Evolutionary conservation across 345 rosid species (phyloP), one percentile per base, ranked within the genome.

Genomic region (Limnanthes douglasii): DNA sequence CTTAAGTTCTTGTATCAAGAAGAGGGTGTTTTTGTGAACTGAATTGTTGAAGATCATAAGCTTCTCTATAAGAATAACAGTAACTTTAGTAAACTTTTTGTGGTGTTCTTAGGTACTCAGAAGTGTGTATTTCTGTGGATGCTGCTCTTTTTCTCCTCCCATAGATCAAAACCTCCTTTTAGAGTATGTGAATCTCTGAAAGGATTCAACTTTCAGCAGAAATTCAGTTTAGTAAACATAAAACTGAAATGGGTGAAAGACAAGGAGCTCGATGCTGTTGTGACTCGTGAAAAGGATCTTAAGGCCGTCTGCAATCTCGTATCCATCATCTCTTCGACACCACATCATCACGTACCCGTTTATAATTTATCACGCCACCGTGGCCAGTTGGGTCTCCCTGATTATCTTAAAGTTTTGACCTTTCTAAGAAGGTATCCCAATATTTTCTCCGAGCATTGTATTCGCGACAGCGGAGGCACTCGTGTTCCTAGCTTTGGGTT

Each of bases 171-270:
- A n/a, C n/a, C n/a, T n/a, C n/a, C 47, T 35, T 32, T 30, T 7
- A 37, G 43, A 34, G 54, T 64, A 4, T 28, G 37, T 57, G 53
- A 55, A 41, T 56, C 46, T 32, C 66, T 45, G 23, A 18, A 15
- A 41, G 64, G 73, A 16, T 67, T 37, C 46, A 45, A 32, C 45
- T 57, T 62, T 57, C 69, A 63, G 40, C 93, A 80, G 52, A 63
- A 28, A 35, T 51, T 43, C 46, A 34, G 68, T 44, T 34, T 80
- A 18, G 93, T 85, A 30, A 85, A 85, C 33, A 72, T 85, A 0
- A 85, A 80, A 51, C 46, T 85, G 32, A 80, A 80, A 65, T 80
- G 96, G 96, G 96, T 43, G 8, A 85, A 85, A 60, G 93, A 85
- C 49, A 66, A 53, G 15, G 61, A 60, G 1, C 65, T 85, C 4